These are phyloP conservation scores for Salmacisia buchloeana DNA, from an alignment of 1,284 basidiomycete genomes.

Conservation along the genomic window DNA sequence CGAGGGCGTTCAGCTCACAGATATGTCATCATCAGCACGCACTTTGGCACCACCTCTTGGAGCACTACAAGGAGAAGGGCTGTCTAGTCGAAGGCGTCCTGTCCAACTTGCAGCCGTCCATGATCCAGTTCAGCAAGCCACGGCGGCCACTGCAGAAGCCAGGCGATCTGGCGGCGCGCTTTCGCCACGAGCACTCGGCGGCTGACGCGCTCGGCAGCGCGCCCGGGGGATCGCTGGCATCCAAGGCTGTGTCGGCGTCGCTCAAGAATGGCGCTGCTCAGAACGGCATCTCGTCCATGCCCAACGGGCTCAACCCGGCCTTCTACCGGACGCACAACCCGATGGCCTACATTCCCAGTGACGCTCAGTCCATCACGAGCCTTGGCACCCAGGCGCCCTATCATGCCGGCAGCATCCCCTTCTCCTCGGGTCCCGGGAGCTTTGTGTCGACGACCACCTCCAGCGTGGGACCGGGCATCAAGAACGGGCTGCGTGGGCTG, in stretches of 20 bases:
- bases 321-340: slow-evolving; percentile 95
- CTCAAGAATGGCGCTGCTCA: slow-evolving; percentile 67
- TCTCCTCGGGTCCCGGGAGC: slow-evolving; percentile 7
- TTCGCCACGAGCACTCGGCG: slow-evolving; percentile 20
- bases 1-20: neutral
- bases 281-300: slow-evolving; percentile 64
- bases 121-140: slow-evolving; percentile 77
- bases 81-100: slow-evolving; percentile 93
- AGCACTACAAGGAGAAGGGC: slow-evolving; percentile 95
- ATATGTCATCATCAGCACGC: slow-evolving; percentile 66
- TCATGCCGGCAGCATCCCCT: slow-evolving; percentile 21
- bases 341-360: slow-evolving; percentile 86
- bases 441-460: slow-evolving; percentile 1
- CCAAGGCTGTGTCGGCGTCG: slow-evolving; percentile 84
- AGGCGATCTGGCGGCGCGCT: slow-evolving; percentile 41
- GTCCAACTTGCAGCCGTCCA: slow-evolving; percentile 90
- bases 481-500: neutral
- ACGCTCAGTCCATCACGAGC: slow-evolving; percentile 52
- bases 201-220: slow-evolving; percentile 22
- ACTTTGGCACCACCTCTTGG: slow-evolving; percentile 95
- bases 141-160: slow-evolving; percentile 41
- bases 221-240: slow-evolving; percentile 76
- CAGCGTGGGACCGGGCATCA: neutral
- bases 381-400: slow-evolving; percentile 41
- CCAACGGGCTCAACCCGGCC: slow-evolving; percentile 58